These are phyloP conservation scores for Baudoinia panamericana DNA, from an alignment of 495 filamentous ascomycete genomes.

Conservation along the genomic window DNA sequence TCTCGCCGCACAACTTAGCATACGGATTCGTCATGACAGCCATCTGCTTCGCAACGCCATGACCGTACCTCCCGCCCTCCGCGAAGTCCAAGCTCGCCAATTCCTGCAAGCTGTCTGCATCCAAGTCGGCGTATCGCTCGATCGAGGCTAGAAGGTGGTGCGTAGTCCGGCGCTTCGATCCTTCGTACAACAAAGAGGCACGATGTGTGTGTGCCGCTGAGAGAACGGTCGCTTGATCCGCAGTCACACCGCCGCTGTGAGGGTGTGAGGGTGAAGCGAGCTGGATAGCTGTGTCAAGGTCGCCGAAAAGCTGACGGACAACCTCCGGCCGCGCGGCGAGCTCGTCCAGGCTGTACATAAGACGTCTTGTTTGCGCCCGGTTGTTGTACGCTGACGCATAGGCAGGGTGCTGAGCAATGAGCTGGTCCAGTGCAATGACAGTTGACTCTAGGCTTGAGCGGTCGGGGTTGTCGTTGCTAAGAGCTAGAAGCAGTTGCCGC, in stretches of 20 bases:
- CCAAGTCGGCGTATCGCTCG: conserved; percentile 22
- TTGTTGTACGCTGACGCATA: conserved; percentile 71
- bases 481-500: neutral
- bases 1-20: conserved; percentile 76
- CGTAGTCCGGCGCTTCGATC: conserved; percentile 11
- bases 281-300: conserved; percentile 53
- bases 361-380: conserved; percentile 55
- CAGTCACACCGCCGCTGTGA: conserved; percentile 41
- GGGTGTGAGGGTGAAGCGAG: conserved; percentile 45
- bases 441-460: conserved; percentile 12
- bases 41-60: conserved; percentile 60
- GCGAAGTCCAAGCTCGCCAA: conserved; percentile 63
- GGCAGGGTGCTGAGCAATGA: conserved; percentile 45
- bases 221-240: conserved; percentile 50
- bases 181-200: conserved; percentile 52
- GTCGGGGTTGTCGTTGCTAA: conserved; percentile 17
- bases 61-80: conserved; percentile 62
- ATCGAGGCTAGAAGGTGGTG: neutral
- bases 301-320: conserved; percentile 35
- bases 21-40: conserved; percentile 75
- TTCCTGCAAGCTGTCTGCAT: conserved; percentile 49
- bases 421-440: conserved; percentile 31
- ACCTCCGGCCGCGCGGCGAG: conserved; percentile 17
- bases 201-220: conserved; percentile 64
- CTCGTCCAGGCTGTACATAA: conserved; percentile 42